Conservation (phyloP, 2,329 filamentous ascomycete genomes). For the Fusarium mexicanum region DNA sequence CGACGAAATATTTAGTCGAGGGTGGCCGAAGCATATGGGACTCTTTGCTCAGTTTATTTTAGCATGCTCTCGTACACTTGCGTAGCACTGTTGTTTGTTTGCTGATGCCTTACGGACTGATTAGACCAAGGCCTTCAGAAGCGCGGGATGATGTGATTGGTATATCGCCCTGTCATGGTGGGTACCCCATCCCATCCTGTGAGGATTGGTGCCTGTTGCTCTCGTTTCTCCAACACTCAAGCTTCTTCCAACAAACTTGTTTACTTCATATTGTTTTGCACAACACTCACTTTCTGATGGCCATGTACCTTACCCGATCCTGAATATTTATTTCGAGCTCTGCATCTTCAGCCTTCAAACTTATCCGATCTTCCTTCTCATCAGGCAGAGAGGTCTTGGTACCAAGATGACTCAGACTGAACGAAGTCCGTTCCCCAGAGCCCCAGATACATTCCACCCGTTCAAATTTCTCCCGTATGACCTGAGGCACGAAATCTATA, state of each 20-base stretch:
- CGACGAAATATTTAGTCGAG: no score
- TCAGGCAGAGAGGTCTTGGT: no score
- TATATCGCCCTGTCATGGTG: neutral
- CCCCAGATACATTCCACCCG: neutral
- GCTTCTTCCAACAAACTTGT: neutral
- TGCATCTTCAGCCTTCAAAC: rapidly evolving
- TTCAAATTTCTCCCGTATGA: neutral
- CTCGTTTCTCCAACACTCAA: neutral
- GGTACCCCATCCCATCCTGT: neutral
- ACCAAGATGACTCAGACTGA: neutral
- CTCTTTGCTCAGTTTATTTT: no score
- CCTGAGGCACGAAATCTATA: neutral
- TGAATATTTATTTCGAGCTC: no score
- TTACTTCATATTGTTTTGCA: neutral
- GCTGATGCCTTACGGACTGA: neutral
- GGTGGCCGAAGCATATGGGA: no score
- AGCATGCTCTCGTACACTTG: no score
- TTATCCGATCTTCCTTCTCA: neutral
- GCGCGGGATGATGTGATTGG: neutral
- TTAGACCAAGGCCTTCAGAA: neutral
- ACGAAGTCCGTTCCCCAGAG: no score
- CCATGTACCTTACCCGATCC: rapidly evolving
- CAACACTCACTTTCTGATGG: no score
- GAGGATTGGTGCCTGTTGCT: no score
- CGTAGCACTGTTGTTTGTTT: neutral